phyloP scores from a whole-genome alignment of 176 grass and related monocot species.

The Phragmites australis region DNA sequence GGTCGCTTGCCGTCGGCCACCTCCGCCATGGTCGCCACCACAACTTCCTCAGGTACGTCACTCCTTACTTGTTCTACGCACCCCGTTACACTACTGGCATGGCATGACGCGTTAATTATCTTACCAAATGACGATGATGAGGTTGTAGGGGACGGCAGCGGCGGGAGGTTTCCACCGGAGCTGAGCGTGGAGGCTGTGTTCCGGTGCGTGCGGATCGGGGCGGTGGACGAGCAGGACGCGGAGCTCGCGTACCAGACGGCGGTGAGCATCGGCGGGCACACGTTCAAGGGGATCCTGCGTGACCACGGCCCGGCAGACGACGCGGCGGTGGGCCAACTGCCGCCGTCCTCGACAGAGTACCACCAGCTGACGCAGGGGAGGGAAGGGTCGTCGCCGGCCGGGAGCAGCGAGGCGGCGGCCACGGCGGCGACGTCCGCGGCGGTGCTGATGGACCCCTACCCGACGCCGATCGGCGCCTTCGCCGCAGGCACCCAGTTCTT shows the following conservation, averaged over 20 bases:
- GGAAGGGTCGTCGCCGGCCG: conserved; percentile 60
- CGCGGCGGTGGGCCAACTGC: conserved; percentile 42
- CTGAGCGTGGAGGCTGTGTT: conserved; percentile 88
- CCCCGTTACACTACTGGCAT: background rate
- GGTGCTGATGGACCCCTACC: conserved; percentile 87
- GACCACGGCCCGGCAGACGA: conserved; percentile 77
- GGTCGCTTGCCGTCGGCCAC: conserved; percentile 45
- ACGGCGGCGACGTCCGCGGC: conserved; percentile 49
- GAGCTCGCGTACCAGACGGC: conserved; percentile 96
- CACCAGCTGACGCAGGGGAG: conserved; percentile 59
- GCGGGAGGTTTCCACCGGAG: conserved; percentile 79
- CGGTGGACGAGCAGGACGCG: conserved; percentile 83
- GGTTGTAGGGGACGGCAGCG: conserved; percentile 49
- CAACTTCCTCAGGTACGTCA: conserved; percentile 74
- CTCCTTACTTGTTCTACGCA: background rate
- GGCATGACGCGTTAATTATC: background rate
- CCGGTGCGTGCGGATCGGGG: conserved; percentile 81
- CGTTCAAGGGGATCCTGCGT: conserved; percentile 89
- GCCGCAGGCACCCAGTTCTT: conserved; percentile 97
- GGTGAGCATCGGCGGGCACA: conserved; percentile 88
- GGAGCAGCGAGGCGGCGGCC: conserved; percentile 53
- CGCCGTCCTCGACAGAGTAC: conserved; percentile 44
- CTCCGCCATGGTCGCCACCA: conserved; percentile 50
- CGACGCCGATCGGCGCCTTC: conserved; percentile 89
- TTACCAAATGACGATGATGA: background rate